Conservation (phyloP, 2,329 filamentous ascomycete genomes). For the Hypoxylon sp. region DNA sequence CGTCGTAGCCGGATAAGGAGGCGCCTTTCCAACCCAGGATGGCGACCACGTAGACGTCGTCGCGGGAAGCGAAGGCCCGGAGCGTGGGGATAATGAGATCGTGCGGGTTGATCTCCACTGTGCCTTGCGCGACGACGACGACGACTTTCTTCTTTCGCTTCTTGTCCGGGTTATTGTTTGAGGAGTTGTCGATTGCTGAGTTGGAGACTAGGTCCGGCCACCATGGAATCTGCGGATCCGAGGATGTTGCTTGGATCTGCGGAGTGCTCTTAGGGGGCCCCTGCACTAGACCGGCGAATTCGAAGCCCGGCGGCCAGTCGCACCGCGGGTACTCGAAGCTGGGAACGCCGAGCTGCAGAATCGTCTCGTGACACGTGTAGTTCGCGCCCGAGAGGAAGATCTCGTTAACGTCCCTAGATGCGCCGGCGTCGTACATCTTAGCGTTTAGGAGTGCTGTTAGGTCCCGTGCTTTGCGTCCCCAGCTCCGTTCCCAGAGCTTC, state of each 20-base stretch:
- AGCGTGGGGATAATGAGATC: conserved; percentile 57
- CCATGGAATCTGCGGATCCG: conserved; percentile 49
- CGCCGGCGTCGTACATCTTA: conserved; percentile 51
- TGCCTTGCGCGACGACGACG: conserved; percentile 57
- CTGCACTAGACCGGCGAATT: conserved; percentile 54
- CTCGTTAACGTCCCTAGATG: conserved; percentile 33
- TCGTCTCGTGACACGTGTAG: conserved; percentile 52
- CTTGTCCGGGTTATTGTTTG: conserved; percentile 8
- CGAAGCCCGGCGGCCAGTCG: conserved; percentile 54
- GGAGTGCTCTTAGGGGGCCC: conserved; percentile 27
- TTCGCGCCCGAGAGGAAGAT: conserved; percentile 53
- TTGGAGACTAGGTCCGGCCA: conserved; percentile 53
- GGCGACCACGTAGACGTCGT: conserved; percentile 52
- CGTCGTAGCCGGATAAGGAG: conserved; percentile 32
- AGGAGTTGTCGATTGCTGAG: conserved; percentile 28
- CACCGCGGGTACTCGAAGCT: conserved; percentile 55
- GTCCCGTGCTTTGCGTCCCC: conserved; percentile 42
- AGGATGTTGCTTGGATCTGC: neutral
- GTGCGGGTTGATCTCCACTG: conserved; percentile 55
- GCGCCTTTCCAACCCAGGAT: conserved; percentile 55
- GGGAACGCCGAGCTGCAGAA: conserved; percentile 55
- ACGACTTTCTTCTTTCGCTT: conserved; percentile 50
- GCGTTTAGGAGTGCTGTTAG: conserved; percentile 48
- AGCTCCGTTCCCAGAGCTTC: conserved; percentile 49
- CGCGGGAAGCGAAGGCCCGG: conserved; percentile 47